These are phyloP conservation scores for Spathaspora arborariae DNA, from an alignment of 805 yeast species.

Conservation along the genomic window DNA sequence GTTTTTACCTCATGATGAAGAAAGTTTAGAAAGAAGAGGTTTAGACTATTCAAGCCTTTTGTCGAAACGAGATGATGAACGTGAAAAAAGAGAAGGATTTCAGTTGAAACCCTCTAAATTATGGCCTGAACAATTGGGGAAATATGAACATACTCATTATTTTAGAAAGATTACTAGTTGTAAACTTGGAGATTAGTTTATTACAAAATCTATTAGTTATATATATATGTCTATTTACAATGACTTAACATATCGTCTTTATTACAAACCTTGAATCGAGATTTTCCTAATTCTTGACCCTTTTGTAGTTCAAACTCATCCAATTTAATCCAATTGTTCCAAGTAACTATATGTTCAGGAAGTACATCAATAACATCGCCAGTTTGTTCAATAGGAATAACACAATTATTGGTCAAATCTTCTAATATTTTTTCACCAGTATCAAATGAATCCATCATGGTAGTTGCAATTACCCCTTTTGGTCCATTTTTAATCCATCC, in stretches of 20 bases:
- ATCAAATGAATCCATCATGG: slow-evolving; percentile 79
- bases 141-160: slow-evolving; percentile 29
- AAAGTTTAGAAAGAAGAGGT: slow-evolving; percentile 14
- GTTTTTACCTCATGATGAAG: slow-evolving; percentile 33
- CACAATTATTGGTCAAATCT: slow-evolving; percentile 43
- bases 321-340: slow-evolving; percentile 67
- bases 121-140: slow-evolving; percentile 21
- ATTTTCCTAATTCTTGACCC: slow-evolving; percentile 50
- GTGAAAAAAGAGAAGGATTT: neutral
- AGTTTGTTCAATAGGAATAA: slow-evolving; percentile 18
- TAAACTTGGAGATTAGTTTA: slow-evolving; percentile 8
- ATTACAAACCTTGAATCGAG: slow-evolving; percentile 54
- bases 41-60: slow-evolving; percentile 1
- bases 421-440: slow-evolving; percentile 63
- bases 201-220: neutral
- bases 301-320: slow-evolving; percentile 47
- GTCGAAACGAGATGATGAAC: neutral
- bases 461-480: slow-evolving; percentile 84
- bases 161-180: slow-evolving; percentile 30
- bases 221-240: slow-evolving; percentile 14
- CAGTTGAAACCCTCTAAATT: slow-evolving; percentile 12
- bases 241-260: slow-evolving; percentile 45
- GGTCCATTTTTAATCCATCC: slow-evolving; percentile 94
- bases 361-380: slow-evolving; percentile 10
- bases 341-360: slow-evolving; percentile 34